Conservation (phyloP, 768 basidiomycete species). For the Clathrus columnatus region DNA sequence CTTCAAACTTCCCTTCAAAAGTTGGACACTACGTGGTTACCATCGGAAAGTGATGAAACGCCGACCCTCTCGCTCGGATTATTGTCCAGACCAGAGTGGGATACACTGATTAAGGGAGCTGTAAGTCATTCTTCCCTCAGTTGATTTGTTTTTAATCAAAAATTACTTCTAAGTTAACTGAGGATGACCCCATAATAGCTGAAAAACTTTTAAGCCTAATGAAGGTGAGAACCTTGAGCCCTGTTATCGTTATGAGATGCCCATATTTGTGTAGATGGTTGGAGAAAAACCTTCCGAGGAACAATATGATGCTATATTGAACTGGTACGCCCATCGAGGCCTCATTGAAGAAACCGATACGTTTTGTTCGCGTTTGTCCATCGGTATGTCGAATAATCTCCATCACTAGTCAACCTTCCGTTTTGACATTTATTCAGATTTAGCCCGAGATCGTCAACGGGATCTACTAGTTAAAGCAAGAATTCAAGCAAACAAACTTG, state of each 20-base stretch:
- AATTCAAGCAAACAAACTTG: constrained; percentile 38
- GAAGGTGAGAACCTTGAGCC: constrained; percentile 26
- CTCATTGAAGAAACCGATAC: constrained; percentile 38
- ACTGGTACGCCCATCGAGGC: constrained; percentile 38
- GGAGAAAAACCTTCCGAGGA: constrained; percentile 34
- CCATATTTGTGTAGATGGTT: constrained; percentile 28
- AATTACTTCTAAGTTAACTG: constrained; percentile 30
- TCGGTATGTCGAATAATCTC: constrained; percentile 28
- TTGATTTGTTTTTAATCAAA: background rate
- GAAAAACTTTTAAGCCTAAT: constrained; percentile 46
- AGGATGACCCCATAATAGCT: constrained; percentile 40
- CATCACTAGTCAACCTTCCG: background rate
- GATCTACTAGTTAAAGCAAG: constrained; percentile 68
- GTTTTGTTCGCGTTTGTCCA: constrained; percentile 32
- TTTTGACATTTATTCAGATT: constrained; percentile 13
- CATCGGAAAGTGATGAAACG: background rate
- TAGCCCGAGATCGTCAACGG: constrained; percentile 47
- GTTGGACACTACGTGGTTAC: background rate
- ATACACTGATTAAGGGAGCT: background rate
- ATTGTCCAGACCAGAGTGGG: constrained; percentile 6
- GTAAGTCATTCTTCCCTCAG: background rate
- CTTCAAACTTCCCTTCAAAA: background rate
- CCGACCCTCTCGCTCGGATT: background rate
- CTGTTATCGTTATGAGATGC: background rate
- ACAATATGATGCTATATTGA: constrained; percentile 39